Evolutionary conservation across 176 grass and related monocot species (phyloP).

Genomic region (Ampelocalamus luodianensis): DNA sequence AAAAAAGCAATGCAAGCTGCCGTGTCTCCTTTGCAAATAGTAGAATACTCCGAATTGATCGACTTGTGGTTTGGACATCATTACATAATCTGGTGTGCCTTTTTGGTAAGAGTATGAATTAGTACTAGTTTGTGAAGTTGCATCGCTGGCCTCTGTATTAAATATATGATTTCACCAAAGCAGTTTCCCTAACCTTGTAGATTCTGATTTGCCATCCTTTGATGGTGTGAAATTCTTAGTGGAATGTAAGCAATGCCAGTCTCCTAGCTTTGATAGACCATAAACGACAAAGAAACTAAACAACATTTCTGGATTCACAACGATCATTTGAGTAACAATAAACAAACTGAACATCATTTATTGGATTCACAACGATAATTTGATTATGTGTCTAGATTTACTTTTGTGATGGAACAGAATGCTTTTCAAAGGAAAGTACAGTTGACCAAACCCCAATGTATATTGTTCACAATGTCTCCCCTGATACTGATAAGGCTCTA

Average conservation of each 20-base stretch:
- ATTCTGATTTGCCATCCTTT: background rate
- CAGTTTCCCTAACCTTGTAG: background rate
- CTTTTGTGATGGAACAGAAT: background rate
- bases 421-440: background rate
- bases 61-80: background rate
- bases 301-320: background rate
- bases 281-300: background rate
- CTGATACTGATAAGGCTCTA: background rate
- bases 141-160: background rate
- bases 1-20: background rate
- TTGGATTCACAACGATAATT: background rate
- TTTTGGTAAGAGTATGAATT: background rate
- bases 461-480: background rate
- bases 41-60: background rate
- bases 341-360: background rate
- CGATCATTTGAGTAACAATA: background rate
- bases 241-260: background rate
- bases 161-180: constrained; percentile 5
- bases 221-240: background rate
- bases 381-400: background rate
- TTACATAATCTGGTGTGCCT: background rate
- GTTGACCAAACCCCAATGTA: background rate
- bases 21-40: background rate
- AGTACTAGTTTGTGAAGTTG: background rate
- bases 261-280: background rate